phyloP scores from a whole-genome alignment of 2,329 filamentous ascomycete genomes.

The Xylariaceae sp. region DNA sequence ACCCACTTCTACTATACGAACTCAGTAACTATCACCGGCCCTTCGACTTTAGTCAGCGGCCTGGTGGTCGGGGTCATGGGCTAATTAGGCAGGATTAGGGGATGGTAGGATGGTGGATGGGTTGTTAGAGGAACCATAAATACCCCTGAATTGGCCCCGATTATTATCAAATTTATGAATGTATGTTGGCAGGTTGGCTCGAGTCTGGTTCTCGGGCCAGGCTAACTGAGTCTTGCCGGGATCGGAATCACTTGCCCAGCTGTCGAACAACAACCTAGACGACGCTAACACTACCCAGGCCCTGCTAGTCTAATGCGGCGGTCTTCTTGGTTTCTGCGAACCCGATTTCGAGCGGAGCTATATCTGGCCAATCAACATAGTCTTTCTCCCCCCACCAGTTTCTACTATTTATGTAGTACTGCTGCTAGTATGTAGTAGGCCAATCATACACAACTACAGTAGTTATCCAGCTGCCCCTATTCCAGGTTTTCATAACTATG shows the following conservation, averaged over 20 bases:
- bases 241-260: too few relatives aligned
- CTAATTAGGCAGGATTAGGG: not conserved
- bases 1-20: not conserved
- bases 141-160: slow-evolving; percentile 10
- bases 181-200: too few relatives aligned
- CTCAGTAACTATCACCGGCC: not conserved
- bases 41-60: not conserved
- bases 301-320: too few relatives aligned
- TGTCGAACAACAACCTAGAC: too few relatives aligned
- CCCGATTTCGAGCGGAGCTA: not conserved
- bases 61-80: not conserved
- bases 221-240: not conserved
- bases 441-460: not conserved
- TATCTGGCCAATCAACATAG: not conserved
- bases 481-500: too few relatives aligned
- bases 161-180: slow-evolving; percentile 22
- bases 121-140: not conserved
- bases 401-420: not conserved
- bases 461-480: too few relatives aligned
- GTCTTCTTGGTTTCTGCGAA: not conserved
- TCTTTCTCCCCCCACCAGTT: not conserved
- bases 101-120: too few relatives aligned
- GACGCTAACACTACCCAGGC: too few relatives aligned
- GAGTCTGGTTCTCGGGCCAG: not conserved
- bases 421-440: not conserved